Evolutionary conservation across 768 basidiomycete genomes (phyloP), one percentile per base, ranked within the genome.

Genomic region (Mrakia blollopis): DNA sequence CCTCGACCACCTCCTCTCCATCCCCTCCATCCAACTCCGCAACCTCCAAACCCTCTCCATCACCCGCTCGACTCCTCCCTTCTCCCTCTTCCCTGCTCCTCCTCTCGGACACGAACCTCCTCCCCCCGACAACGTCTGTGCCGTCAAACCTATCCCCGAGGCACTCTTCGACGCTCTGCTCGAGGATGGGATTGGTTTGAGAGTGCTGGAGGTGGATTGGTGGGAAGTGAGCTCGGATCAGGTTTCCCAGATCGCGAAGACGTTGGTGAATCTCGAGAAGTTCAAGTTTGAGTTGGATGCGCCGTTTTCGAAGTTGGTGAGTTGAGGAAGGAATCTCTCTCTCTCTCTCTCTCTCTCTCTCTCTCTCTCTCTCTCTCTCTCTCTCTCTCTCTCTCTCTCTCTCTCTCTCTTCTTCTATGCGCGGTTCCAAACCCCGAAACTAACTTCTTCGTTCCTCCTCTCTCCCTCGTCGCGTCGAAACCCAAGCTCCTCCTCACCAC

Each of bases 151-250:
- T 16, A 63, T 77, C 9, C 76, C 76, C 16, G 54, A 50, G 25
- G 21, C 5, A 0, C 72, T 77, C 41, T 37, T 72, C 32, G 62
- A 63, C 0, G 47, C 25, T 10, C 47, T 74, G 1, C n/a, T 63
- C 10, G 41, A 50, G 32, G 52, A 44, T 0, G 73, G 73, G n/a
- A 28, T 18, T 4, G 30, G 41, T 8, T 47, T 77, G 7, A 30
- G 37, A 39, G 71, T 77, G 23, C 72, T 77, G 25, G 76, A 77
- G 71, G 7, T 77, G 37, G 76, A 77, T 32, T 77, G 70, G 61
- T 77, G 76, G 76, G 63, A 39, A 13, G n/a, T 72, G 6, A 28
- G n/a, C 35, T 21, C 39, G 14, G 61, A 62, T 4, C n/a, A 72
- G 32, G 47, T 70, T 28, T 35, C 60, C 9, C 63, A 52, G 44